Percentiles rank a stretch among this genome's conserved stretches.
Conservation (phyloP, 2,329 filamentous ascomycete species). For the Alternaria angustiovoidea region DNA sequence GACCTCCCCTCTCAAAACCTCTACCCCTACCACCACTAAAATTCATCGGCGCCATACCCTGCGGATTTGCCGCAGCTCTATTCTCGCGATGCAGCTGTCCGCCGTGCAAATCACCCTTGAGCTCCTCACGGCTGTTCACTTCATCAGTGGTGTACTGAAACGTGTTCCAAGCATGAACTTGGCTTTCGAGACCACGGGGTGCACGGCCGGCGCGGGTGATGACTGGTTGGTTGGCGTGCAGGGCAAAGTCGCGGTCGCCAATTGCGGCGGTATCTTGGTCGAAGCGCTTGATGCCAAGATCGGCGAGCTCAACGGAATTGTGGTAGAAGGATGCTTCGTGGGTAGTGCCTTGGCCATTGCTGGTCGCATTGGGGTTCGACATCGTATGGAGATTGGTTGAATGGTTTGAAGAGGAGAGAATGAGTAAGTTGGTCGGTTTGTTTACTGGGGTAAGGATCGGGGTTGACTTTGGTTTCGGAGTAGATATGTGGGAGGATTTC, state of each 20-base stretch:
- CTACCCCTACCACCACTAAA: conserved; percentile 3
- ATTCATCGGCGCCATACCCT: neutral
- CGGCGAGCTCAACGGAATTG: conserved; percentile 31
- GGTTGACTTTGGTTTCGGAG: neutral
- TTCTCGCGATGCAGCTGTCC: conserved; percentile 47
- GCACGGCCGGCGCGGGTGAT: conserved; percentile 31
- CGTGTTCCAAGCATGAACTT: conserved; percentile 42
- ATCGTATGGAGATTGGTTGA: neutral
- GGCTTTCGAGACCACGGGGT: conserved; percentile 34
- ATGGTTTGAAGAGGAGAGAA: neutral
- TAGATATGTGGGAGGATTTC: neutral
- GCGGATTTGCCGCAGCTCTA: conserved; percentile 26
- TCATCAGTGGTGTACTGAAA: conserved; percentile 39
- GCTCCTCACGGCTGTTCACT: conserved; percentile 34
- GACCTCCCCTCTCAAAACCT: neutral
- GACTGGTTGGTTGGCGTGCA: conserved; percentile 23
- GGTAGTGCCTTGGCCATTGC: neutral
- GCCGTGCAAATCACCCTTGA: conserved; percentile 47
- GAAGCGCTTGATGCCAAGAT: conserved; percentile 41
- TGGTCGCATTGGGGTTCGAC: neutral
- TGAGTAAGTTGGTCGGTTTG: neutral
- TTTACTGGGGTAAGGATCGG: neutral
- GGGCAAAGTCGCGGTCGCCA: conserved; percentile 39
- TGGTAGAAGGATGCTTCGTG: conserved; percentile 15
- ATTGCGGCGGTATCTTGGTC: conserved; percentile 42